Base-by-base conservation (phyloP, 2,329 filamentous ascomycete species). In the Escovopsis weberi region DNA sequence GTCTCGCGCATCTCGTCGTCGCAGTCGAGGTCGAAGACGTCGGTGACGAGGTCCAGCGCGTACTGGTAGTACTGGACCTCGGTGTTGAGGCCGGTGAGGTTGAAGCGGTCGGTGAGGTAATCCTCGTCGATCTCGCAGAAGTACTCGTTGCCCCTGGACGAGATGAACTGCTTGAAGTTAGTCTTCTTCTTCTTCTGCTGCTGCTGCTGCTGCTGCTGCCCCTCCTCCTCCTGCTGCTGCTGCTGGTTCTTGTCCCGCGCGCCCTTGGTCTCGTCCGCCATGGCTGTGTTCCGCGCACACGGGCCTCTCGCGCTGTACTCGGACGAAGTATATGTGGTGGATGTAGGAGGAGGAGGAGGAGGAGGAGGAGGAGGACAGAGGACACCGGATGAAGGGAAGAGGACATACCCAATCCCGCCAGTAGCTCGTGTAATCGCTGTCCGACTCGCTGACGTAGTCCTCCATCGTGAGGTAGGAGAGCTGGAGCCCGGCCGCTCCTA, bases 71-170 rank as follows among this genome's bases (percentile, higher is more conserved):
- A 95, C 58, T 94, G 85, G 12, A 98, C 91, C 61, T 98, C 91
- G 33, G 86, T 89, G 65, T 96, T 95, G 40, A 98, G 75, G 33
- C 91, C 91, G 1, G 91, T 98, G 47, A 98, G 71, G 66, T 98
- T 98, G 75, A 98, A 98, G 40, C 91, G 81, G 62, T 98, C 91
- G 41, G 88, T 96, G 38, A 98, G 74, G 64, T 98, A 98, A 56
- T 98, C 91, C 62, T 98, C 91, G 64, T 98, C 91, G 56, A 98
- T 96, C 61, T 98, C 91, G 75, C 91, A 98, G 58, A 96, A 98
- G 66, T 98, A 98, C 62, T 98, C 91, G 65, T 98, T 96, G 51
- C 91, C 91, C 43, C 91, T 78, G 6, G 88, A 94, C 4, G 89
- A 95, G 55, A 96, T 95, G 63, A 98, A 98, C 91, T 98, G 40